Base-by-base conservation (phyloP, 2,329 filamentous ascomycete species). In the Aureobasidium sp. region DNA sequence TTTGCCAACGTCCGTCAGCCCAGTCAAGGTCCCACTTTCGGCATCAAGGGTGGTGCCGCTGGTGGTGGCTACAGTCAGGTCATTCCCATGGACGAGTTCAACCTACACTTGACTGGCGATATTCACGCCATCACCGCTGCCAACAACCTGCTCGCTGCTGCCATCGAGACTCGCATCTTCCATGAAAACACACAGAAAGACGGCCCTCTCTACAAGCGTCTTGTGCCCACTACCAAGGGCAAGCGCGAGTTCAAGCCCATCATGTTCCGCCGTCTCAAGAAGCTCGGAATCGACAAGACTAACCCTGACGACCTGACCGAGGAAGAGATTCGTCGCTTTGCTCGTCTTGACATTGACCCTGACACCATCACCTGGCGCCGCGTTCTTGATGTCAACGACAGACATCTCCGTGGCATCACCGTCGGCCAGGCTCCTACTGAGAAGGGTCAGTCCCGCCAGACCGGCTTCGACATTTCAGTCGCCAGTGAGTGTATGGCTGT, bases 81-180 rank as follows among this genome's bases (percentile, higher is more conserved):
- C 72, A 97, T 99, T 70, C 94, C 94, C 63, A 99, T 99, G 94
- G 94, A 99, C 70, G 94, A 99, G 76, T 99, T 99, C 81, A 99
- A 99, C 78, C 81, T 99, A 72, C 94, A 99, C 75, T 79, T 99
- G 71, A 99, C 94, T 61, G 94, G 94, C 70, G 94, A 99, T 74
- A 97, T 99, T 63, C 94, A 99, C 75, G 94, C 94, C 67, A 94
- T 99, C 71, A 92, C 92, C 59, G 93, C 93, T 32, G 94, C 94
- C 41, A 99, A 97, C 83, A 99, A 99, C 77, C 82, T 99, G 63
- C 84, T 99, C 47, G 93, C 94, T 48, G 94, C 94, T 61, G 94
- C 94, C 39, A 95, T 99, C 66, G 94, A 99, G 73, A 97, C 94
- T 1, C 88, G 94, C 69, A 97, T 99, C 78, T 99, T 97, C 82